Conservation (phyloP, 2,329 filamentous ascomycete species). For the Tolypocladium inflatum region DNA sequence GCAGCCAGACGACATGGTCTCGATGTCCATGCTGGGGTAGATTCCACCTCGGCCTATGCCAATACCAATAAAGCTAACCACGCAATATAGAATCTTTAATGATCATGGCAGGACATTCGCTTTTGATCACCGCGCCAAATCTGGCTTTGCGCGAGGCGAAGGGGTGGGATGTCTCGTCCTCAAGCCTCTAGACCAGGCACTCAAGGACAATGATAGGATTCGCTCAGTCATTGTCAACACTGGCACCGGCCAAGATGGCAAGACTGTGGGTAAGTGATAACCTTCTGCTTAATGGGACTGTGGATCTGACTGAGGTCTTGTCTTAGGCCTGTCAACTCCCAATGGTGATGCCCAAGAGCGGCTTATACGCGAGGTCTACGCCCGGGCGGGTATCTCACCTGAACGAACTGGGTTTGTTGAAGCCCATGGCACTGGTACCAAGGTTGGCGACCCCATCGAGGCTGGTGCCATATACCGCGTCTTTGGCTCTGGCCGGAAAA, state of each 20-base stretch:
- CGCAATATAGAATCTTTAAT: constrained; percentile 25
- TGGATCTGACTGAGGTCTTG: no score
- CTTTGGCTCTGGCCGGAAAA: constrained; percentile 26
- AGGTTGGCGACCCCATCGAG: constrained; percentile 45
- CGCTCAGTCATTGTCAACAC: constrained; percentile 40
- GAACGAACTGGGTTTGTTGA: constrained; percentile 26
- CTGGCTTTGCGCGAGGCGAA: constrained; percentile 52
- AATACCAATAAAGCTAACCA: not conserved
- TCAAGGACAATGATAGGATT: constrained; percentile 44
- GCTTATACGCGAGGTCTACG: constrained; percentile 28
- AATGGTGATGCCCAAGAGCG: constrained; percentile 35
- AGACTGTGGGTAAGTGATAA: constrained; percentile 14
- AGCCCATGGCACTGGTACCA: constrained; percentile 47
- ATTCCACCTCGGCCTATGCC: not conserved
- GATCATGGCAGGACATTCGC: constrained; percentile 41
- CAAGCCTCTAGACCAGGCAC: constrained; percentile 45
- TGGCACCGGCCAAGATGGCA: constrained; percentile 48
- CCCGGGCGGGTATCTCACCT: constrained; percentile 14
- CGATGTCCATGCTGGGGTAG: constrained; percentile 20
- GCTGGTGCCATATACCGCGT: constrained; percentile 29
- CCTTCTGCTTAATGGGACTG: no score
- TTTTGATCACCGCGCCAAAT: constrained; percentile 16
- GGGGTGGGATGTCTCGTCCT: constrained; percentile 45
- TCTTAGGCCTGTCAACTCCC: constrained; percentile 46
- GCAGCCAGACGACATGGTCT: constrained; percentile 27